Conservation (phyloP, 2,329 filamentous ascomycete species). For the Hypoxylon sp. region DNA sequence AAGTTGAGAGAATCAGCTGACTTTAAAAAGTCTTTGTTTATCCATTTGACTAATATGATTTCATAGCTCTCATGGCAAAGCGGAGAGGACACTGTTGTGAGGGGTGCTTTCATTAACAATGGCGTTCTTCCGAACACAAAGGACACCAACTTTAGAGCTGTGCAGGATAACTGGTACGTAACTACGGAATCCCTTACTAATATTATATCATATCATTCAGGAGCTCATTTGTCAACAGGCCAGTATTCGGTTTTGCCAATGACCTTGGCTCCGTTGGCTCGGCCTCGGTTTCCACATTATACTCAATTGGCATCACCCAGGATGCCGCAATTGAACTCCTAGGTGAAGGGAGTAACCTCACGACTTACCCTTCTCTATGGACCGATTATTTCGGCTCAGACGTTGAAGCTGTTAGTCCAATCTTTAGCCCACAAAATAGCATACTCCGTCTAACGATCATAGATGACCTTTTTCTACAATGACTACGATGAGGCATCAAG, state of each 20-base stretch:
- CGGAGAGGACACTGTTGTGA: slow-evolving; percentile 74
- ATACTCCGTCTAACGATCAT: slow-evolving; percentile 21
- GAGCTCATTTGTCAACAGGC: slow-evolving; percentile 59
- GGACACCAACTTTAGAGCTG: slow-evolving; percentile 74
- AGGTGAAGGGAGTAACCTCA: slow-evolving; percentile 72
- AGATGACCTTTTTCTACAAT: slow-evolving; percentile 78
- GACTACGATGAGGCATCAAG: slow-evolving; percentile 74
- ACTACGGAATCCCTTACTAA: neutral
- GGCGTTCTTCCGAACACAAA: slow-evolving; percentile 73
- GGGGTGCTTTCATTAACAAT: slow-evolving; percentile 73
- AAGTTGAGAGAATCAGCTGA: slow-evolving; percentile 44
- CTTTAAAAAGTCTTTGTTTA: neutral
- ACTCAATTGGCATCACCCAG: slow-evolving; percentile 83
- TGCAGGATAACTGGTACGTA: slow-evolving; percentile 70
- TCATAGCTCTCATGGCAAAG: slow-evolving; percentile 75
- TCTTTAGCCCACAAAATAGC: neutral
- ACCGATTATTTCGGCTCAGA: slow-evolving; percentile 76
- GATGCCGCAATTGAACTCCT: slow-evolving; percentile 82
- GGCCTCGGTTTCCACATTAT: slow-evolving; percentile 65
- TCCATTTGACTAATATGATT: slow-evolving; percentile 26
- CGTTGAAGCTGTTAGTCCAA: slow-evolving; percentile 64
- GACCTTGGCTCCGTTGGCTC: slow-evolving; percentile 64
- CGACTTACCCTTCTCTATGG: slow-evolving; percentile 80
- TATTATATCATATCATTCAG: neutral
- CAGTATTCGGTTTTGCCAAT: slow-evolving; percentile 83